Evolutionary conservation across 108 stramenopile genomes (phyloP), one percentile per base, ranked within the genome.

Genomic region (Skeletonema tropicum): DNA sequence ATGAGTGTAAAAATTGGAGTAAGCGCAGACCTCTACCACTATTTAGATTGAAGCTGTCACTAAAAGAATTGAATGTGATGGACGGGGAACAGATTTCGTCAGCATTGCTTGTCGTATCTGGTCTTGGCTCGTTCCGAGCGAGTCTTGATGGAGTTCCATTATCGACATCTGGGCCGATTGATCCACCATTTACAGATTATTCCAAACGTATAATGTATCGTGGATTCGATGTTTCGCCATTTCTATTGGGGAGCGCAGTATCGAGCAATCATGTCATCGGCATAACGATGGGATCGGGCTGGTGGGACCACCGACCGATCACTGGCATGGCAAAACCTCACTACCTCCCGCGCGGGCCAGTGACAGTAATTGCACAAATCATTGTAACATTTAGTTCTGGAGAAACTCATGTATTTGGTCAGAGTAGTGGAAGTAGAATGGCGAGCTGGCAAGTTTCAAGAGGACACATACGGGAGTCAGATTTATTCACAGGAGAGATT

Each of bases 161-260:
- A 17, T 75, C 77, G 8, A 62, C 82, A 1, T 78, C 76, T n/a
- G 76, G 76, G 0, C 73, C 77, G 0, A 77, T 78, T 11, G 82
- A 83, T 46, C 82, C 82, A 5, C 73, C 82, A 0, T 79, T 83
- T 39, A 83, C 82, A 17, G 82, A 78, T 57, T 83, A 78, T 58
- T 45, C 66, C 68, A 70, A 19, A 33, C 46, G 82, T 31, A 73
- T 73, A 29, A 45, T 35, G 35, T 83, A 83, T 64, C 69, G 82
- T n/a, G 82, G 82, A 0, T 83, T 74, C 59, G 82, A 83, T 69
- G 59, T 83, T 2, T 78, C 82, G 42, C 15, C 42, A n/a, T 45
- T n/a, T 5, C 5, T 45, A n/a, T n/a, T 45, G 15, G 42, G 3
- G 11, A 39, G 35, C 38, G 0, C 0, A 9, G 10, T 39, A 32